A percentile compares a stretch with the other conserved stretches of the same genome.
These are phyloP conservation scores for Xylaria hypoxylon DNA, from an alignment of 2,329 filamentous ascomycete species.

Conservation along the genomic window DNA sequence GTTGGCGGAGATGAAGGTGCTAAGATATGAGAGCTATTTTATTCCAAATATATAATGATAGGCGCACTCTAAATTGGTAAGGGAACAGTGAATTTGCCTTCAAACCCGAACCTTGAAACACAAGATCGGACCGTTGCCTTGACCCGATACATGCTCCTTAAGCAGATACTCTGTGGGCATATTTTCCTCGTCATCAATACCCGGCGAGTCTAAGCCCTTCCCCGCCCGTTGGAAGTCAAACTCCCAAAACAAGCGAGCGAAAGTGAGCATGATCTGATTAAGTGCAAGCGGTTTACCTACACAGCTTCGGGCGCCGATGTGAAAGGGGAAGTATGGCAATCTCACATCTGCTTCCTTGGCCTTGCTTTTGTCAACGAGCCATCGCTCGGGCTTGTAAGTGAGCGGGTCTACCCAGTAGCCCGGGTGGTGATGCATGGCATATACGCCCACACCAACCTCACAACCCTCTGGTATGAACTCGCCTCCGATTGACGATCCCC, in stretches of 20 bases:
- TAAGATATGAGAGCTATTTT: no score
- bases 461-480: conserved; percentile 17
- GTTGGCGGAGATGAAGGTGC: no score
- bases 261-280: neutral
- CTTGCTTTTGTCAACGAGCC: neutral
- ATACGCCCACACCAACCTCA: conserved; percentile 15
- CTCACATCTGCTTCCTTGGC: neutral
- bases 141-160: no score
- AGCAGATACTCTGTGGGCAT: no score
- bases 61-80: no score
- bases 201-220: no score
- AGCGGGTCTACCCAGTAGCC: conserved; percentile 14
- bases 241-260: conserved; percentile 2
- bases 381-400: conserved; percentile 17
- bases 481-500: conserved; percentile 7
- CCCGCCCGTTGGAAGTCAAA: no score
- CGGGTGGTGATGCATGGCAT: conserved; percentile 20
- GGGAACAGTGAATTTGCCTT: no score
- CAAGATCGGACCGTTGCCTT: no score
- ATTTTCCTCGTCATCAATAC: no score
- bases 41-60: no score
- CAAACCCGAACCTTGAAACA: no score
- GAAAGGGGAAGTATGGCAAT: neutral
- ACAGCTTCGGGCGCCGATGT: neutral
- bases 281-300: neutral